Evolutionary conservation across 176 grass and related monocot genomes (phyloP), one percentile per base, ranked within the genome.

Genomic region (Bromus sterilis): DNA sequence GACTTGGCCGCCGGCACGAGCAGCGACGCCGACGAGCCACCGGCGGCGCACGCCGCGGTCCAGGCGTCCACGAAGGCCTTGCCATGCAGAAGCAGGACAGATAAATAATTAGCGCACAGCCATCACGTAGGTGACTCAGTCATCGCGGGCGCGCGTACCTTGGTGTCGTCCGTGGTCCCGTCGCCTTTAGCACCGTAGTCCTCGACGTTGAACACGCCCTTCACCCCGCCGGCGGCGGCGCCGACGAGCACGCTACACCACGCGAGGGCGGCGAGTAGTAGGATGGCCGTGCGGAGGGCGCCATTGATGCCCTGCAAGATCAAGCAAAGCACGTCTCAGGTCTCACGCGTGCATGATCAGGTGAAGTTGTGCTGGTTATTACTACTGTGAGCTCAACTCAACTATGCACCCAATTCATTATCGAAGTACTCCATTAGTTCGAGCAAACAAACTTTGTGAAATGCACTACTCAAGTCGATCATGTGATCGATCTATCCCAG

Each of bases 61-160:
- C 92, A 86, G 41, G 92, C 82, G 5, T 53, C 35, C 60, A 33
- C 46, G 81, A 91, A 89, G 55, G 92, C 89, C 89, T 91, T 39
- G 18, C 5, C 35, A 29, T 51, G 6, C 6, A 24, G 24, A 33
- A 12, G n/a, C 39, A 75, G 10, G n/a, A n/a, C n/a, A n/a, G n/a
- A n/a, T n/a, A n/a, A n/a, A 75, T 4, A 53, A 42, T 13, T 1
- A 20, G 4, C 48, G 8, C 14, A 7, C 60, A 51, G 32, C 21
- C 61, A 32, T 49, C 29, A 16, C 20, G 28, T 74, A 34, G 20
- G 46, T 5, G 6, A 6, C n/a, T 35, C 34, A 35, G 49, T 34
- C 29, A 30, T 36, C 16, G 20, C 46, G 30, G 20, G 51, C 51
- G 21, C 11, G 35, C 34, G 36, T 79, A 94, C 86, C 74, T 91